Conservation (phyloP, 192 early-diverging fungal species). For the Entophlyctis luteolus region DNA sequence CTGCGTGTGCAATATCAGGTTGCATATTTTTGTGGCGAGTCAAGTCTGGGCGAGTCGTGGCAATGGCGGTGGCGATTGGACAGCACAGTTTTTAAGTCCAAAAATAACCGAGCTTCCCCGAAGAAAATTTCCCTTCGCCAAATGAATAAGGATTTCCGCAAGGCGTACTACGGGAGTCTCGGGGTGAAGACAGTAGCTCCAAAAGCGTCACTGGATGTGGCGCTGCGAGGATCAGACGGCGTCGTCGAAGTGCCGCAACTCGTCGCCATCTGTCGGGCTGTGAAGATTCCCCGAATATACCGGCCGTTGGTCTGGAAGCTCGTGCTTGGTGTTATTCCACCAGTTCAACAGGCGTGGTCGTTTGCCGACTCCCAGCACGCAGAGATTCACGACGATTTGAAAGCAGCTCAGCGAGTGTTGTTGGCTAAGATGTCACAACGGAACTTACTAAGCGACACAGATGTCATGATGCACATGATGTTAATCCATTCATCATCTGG, state of each 20-base stretch:
- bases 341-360: slow-evolving; percentile 28
- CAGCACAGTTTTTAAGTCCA: no score
- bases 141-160: slow-evolving; percentile 33
- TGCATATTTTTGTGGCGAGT: no score
- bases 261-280: background rate
- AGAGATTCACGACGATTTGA: slow-evolving; percentile 30
- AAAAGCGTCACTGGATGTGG: slow-evolving; percentile 30
- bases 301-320: slow-evolving; percentile 32
- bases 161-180: slow-evolving; percentile 38
- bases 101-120: no score
- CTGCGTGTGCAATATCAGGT: no score
- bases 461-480: no score
- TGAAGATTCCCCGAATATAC: slow-evolving; percentile 12
- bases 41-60: no score
- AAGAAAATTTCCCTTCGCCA: no score
- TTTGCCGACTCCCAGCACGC: slow-evolving; percentile 26
- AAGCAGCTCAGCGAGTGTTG: slow-evolving; percentile 10
- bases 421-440: no score
- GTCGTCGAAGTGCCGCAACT: slow-evolving; percentile 31
- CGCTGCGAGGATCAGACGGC: slow-evolving; percentile 24
- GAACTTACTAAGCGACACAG: no score
- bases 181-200: slow-evolving; percentile 39
- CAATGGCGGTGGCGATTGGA: no score
- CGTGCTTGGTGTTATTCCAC: slow-evolving; percentile 31
- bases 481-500: no score